phyloP scores from a whole-genome alignment of 2,329 filamentous ascomycete genomes.

The Zymoseptoria ardabiliae region DNA sequence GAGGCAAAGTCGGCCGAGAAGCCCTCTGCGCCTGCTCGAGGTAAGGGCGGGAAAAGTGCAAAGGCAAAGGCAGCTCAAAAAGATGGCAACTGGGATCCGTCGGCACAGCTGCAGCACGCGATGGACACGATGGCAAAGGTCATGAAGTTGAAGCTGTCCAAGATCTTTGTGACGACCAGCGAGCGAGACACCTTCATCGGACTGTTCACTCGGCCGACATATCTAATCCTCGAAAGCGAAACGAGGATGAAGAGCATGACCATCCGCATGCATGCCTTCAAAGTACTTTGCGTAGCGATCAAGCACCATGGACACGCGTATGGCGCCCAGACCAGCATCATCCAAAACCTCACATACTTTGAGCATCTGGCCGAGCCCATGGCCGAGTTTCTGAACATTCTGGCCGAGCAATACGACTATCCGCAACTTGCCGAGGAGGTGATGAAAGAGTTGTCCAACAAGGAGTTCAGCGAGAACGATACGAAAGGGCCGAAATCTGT shows the following conservation, averaged over 20 bases:
- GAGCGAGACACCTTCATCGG: conserved; percentile 93
- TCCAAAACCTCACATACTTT: conserved; percentile 96
- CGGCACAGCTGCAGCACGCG: conserved; percentile 75
- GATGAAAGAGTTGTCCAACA: conserved; percentile 87
- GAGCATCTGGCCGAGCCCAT: conserved; percentile 98
- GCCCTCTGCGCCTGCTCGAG: conserved; percentile 62
- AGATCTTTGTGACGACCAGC: conserved; percentile 92
- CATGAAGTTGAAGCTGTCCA: conserved; percentile 81
- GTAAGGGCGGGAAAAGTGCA: conserved; percentile 64
- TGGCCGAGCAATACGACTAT: conserved; percentile 96
- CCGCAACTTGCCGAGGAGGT: conserved; percentile 92
- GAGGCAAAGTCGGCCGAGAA: conserved; percentile 86
- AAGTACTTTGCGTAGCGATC: conserved; percentile 89
- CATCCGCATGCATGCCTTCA: conserved; percentile 95
- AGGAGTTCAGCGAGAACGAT: conserved; percentile 96
- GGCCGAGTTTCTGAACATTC: conserved; percentile 94
- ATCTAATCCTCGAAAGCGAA: conserved; percentile 90
- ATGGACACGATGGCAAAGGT: conserved; percentile 95
- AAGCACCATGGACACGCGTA: conserved; percentile 98
- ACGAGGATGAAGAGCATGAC: conserved; percentile 79
- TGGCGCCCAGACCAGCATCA: conserved; percentile 93
- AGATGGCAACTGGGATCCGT: conserved; percentile 81
- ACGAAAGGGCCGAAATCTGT: conserved; percentile 93
- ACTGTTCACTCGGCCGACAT: conserved; percentile 85
- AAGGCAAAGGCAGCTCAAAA: conserved; percentile 61